These are phyloP conservation scores for Hymenoscyphus fraxineus DNA, from an alignment of 2,329 filamentous ascomycete genomes.

Conservation along the genomic window DNA sequence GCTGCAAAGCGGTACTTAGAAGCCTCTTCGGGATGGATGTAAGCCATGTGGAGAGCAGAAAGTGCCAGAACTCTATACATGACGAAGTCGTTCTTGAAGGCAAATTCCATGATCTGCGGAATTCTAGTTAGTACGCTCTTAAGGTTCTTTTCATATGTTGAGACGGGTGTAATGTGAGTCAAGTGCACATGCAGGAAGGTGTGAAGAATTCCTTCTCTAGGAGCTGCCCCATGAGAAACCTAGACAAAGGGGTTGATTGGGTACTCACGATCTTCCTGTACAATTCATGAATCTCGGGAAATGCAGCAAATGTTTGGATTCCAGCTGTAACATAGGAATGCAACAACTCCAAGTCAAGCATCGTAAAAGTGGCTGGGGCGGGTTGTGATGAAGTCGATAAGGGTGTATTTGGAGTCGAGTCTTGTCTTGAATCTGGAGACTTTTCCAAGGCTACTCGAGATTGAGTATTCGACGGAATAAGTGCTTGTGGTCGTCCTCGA, in stretches of 20 bases:
- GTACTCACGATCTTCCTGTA: constrained; percentile 24
- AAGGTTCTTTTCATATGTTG: too few relatives aligned
- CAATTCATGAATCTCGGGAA: constrained; percentile 14
- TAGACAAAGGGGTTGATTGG: too few relatives aligned
- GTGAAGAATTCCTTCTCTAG: too few relatives aligned
- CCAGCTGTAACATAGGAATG: constrained; percentile 43
- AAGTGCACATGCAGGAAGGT: too few relatives aligned
- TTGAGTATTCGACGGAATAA: not conserved
- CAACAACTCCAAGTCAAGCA: constrained; percentile 42
- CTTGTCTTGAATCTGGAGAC: not conserved
- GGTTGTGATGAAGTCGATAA: constrained; percentile 1
- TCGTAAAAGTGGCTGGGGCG: constrained; percentile 19
- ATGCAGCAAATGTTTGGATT: constrained; percentile 23
- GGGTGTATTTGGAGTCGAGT: not conserved
- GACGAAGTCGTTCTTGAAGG: constrained; percentile 34
- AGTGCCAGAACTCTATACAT: constrained; percentile 38
- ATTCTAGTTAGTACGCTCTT: too few relatives aligned
- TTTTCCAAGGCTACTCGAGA: not conserved
- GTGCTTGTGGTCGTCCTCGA: not conserved
- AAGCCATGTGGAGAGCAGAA: constrained; percentile 37
- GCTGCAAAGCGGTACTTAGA: constrained; percentile 29
- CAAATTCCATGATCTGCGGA: constrained; percentile 17
- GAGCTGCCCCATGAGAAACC: too few relatives aligned
- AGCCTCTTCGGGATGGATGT: constrained; percentile 24
- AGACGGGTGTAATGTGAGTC: too few relatives aligned